Base-by-base conservation (phyloP, 2,329 filamentous ascomycete species). In the Verticillium longisporum region DNA sequence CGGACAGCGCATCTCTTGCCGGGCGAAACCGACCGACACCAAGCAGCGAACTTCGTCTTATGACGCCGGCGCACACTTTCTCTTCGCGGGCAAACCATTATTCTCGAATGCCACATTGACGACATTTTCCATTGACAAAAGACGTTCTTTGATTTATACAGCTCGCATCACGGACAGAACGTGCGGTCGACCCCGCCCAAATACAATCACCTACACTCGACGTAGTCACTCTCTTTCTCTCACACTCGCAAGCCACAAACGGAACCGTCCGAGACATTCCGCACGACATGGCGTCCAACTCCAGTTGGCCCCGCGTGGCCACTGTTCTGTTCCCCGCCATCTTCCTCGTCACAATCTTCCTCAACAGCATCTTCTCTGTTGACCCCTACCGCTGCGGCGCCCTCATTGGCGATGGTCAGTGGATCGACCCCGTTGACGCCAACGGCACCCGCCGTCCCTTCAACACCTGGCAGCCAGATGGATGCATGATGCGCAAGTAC, bases 401-500 rank as follows among this genome's bases (percentile, higher is more conserved):
- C 4, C 73, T 86, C 33, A 71, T 83, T 6, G 76, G 75, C 53
- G 71, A 77, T 65, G 84, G 84, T 32, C 72, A 74, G 63, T 87
- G 84, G 83, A 59, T 70, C 63, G 68, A 69, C 68, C 71, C 70
- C 32, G 71, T 68, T 45, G 69, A 71, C 59, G 65, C 62, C 45
- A 66, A 68, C 62, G 67, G 69, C 65, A 61, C 63, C 64, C 63
- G 61, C 68, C 37, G 61, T 66, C 58, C 69, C 0, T 80, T 77
- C 65, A 71, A 75, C 36, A 76, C 78, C 64, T 88, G 85, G 85
- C 82, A 87, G 61, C 81, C 85, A 4, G 77, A 77, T 18, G 83
- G 83, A 32, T 88, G 86, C 71, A 80, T 83, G 63, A 75, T 87
- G 67, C 80, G 82, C 63, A 73, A 80, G 60, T 88, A 88, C 71